Conservation (phyloP, 2,329 filamentous ascomycete genomes). For the Penicillium nordicum region DNA sequence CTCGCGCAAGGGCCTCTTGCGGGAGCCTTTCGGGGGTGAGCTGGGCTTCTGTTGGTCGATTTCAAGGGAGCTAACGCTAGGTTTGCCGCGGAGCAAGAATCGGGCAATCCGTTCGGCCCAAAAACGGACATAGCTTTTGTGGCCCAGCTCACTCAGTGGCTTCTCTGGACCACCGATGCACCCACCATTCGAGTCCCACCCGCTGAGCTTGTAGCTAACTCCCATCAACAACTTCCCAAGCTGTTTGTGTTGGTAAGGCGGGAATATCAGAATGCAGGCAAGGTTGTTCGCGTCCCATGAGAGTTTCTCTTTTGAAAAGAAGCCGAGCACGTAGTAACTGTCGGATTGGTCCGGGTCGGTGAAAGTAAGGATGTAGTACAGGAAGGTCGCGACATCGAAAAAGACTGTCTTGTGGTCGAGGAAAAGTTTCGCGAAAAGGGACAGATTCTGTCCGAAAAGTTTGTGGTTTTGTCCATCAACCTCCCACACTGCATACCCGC, state of each 20-base stretch:
- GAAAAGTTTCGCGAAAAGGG: constrained; percentile 94
- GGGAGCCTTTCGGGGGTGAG: constrained; percentile 34
- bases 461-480: constrained; percentile 85
- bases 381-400: constrained; percentile 90
- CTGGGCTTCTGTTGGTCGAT: constrained; percentile 29
- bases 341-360: constrained; percentile 50
- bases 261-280: constrained; percentile 92
- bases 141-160: constrained; percentile 81
- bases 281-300: constrained; percentile 99
- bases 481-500: constrained; percentile 83
- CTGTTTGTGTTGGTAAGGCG: constrained; percentile 89
- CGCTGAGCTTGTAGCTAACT: constrained; percentile 86
- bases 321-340: constrained; percentile 70
- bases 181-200: constrained; percentile 62
- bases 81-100: constrained; percentile 49
- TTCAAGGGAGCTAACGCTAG: constrained; percentile 27
- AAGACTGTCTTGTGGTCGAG: constrained; percentile 98
- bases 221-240: constrained; percentile 88
- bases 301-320: constrained; percentile 98
- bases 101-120: constrained; percentile 82
- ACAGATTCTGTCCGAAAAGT: constrained; percentile 92
- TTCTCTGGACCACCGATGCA: constrained; percentile 90
- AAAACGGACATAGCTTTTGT: constrained; percentile 76
- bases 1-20: constrained; percentile 44
- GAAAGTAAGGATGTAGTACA: constrained; percentile 88